Evolutionary conservation across 805 yeast species (phyloP).

Genomic region (Teunomyces atbi): DNA sequence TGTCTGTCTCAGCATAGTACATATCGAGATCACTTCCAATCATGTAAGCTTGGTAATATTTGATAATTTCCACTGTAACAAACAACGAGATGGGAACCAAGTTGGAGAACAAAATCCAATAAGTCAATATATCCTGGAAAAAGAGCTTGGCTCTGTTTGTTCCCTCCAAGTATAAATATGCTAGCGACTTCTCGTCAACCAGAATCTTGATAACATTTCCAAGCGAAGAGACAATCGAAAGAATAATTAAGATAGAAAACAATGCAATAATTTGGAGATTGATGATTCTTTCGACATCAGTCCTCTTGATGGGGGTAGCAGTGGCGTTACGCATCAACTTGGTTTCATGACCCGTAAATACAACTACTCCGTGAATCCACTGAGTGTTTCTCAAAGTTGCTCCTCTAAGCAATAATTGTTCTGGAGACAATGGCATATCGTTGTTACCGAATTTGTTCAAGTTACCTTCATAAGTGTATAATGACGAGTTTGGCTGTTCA

Average conservation of each 20-base stretch:
- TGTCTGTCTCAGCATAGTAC: conserved; percentile 83
- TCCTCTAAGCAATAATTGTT: conserved; percentile 89
- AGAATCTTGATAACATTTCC: conserved; percentile 81
- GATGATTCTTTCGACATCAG: conserved; percentile 94
- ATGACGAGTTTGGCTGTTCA: conserved; percentile 91
- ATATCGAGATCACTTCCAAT: conserved; percentile 93
- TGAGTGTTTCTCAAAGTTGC: conserved; percentile 93
- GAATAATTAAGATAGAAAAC: conserved; percentile 71
- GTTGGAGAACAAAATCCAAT: conserved; percentile 94
- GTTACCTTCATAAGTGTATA: conserved; percentile 95
- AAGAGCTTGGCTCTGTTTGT: conserved; percentile 68
- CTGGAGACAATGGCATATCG: conserved; percentile 75
- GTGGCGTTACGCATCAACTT: conserved; percentile 98
- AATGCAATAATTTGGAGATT: conserved; percentile 88
- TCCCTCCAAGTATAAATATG: conserved; percentile 68
- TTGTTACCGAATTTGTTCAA: conserved; percentile 50
- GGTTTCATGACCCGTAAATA: conserved; percentile 98
- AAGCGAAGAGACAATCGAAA: conserved; percentile 76
- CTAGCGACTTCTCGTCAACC: conserved; percentile 49
- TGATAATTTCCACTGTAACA: conserved; percentile 94
- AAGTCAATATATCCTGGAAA: conserved; percentile 85
- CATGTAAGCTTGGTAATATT: conserved; percentile 91
- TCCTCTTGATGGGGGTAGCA: conserved; percentile 95
- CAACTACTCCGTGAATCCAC: conserved; percentile 91
- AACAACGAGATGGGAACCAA: conserved; percentile 96